Conservation (phyloP, 75 land plant species). For the Cunninghamia lanceolata region DNA sequence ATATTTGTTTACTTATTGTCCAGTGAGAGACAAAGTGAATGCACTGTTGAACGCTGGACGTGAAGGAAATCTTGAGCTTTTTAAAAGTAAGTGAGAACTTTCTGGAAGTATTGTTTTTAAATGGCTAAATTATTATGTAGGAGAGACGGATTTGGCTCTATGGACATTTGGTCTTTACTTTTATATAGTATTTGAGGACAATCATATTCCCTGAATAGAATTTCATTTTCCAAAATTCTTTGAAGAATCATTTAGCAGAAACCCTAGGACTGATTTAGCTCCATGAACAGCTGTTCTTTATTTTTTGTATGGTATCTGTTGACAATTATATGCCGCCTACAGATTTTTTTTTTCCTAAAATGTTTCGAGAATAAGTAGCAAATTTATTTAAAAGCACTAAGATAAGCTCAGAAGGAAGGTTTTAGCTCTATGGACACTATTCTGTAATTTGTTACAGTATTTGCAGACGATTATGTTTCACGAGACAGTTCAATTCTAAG, state of each 20-base stretch:
- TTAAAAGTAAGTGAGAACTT: conserved; percentile 59
- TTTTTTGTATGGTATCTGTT: too few relatives aligned
- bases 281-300: background rate
- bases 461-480: background rate
- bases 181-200: background rate
- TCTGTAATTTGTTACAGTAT: background rate
- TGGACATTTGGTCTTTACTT: background rate
- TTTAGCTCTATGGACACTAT: background rate
- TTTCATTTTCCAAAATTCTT: background rate
- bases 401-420: background rate
- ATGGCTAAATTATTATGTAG: too few relatives aligned
- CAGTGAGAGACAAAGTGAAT: conserved; percentile 80
- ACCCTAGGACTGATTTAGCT: background rate
- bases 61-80: conserved; percentile 56
- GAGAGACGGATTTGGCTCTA: too few relatives aligned
- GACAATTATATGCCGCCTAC: background rate
- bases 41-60: conserved; percentile 72
- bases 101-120: background rate
- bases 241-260: conserved; percentile 4
- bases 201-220: background rate
- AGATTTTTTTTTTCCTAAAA: background rate
- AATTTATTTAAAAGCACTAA: background rate
- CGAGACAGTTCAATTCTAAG: background rate
- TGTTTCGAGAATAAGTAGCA: background rate
- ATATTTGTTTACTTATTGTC: background rate